phyloP scores from a whole-genome alignment of 176 grass and related monocot species.

The Calamus simplicifolius region DNA sequence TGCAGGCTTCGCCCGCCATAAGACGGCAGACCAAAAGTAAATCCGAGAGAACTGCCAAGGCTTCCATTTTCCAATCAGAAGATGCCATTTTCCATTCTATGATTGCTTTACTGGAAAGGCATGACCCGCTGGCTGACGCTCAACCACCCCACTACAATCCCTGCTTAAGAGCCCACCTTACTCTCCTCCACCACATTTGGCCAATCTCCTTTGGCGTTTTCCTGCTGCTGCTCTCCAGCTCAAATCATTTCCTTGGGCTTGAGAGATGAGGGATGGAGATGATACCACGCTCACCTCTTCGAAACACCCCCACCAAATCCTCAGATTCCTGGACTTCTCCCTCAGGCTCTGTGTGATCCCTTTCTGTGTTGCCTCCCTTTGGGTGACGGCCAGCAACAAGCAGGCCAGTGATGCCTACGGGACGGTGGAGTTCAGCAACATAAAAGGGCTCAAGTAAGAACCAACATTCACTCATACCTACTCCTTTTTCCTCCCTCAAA shows the following conservation, averaged over 20 bases:
- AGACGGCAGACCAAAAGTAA: no score
- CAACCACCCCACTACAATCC: no score
- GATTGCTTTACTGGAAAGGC: no score
- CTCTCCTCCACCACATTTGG: no score
- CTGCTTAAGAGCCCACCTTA: no score
- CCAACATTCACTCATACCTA: not conserved
- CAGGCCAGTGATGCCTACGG: constrained; percentile 66
- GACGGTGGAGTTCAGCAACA: constrained; percentile 53
- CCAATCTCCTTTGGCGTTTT: no score
- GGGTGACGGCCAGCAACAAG: constrained; percentile 65
- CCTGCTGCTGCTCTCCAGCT: no score
- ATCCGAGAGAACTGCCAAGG: no score
- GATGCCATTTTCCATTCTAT: no score
- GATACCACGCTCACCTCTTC: not conserved
- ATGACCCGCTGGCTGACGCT: no score
- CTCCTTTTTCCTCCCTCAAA: not conserved
- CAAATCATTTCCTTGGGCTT: not conserved
- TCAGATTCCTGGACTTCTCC: constrained; percentile 40
- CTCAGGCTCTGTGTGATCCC: constrained; percentile 65
- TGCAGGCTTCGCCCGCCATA: no score
- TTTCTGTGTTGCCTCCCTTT: constrained; percentile 45
- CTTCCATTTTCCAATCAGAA: no score
- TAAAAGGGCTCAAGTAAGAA: constrained; percentile 75
- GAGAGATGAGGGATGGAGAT: constrained; percentile 10
- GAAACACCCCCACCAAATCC: not conserved